Conservation (phyloP, 805 yeast species). For the Saccharomycopsis fermentans region DNA sequence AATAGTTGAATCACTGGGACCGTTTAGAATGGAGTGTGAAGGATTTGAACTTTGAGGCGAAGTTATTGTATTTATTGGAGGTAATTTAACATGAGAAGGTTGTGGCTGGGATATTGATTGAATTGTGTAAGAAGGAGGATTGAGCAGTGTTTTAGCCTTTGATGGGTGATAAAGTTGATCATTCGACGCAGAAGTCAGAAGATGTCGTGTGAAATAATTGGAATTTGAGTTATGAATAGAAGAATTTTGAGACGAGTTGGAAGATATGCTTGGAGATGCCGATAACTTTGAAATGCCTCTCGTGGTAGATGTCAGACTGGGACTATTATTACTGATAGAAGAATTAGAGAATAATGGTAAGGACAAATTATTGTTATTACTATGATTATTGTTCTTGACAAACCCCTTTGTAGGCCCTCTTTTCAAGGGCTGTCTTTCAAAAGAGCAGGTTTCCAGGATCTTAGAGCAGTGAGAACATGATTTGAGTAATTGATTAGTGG, state of each 20-base stretch:
- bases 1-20: neutral
- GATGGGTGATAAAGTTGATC: neutral
- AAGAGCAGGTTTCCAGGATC: slow-evolving; percentile 52
- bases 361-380: neutral
- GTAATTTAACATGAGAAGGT: slow-evolving; percentile 7
- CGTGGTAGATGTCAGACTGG: neutral
- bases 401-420: slow-evolving; percentile 76
- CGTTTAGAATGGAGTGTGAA: slow-evolving; percentile 5
- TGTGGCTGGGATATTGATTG: slow-evolving; percentile 11
- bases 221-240: neutral
- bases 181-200: neutral
- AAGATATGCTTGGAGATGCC: neutral
- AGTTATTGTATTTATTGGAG: slow-evolving; percentile 1
- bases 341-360: neutral
- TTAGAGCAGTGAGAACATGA: slow-evolving; percentile 55
- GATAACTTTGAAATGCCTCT: neutral
- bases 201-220: neutral
- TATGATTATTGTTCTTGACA: slow-evolving; percentile 24
- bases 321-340: neutral
- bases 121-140: neutral
- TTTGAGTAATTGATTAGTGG: slow-evolving; percentile 37
- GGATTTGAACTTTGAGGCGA: slow-evolving; percentile 16
- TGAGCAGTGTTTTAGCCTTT: neutral
- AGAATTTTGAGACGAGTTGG: neutral
- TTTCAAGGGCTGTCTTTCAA: slow-evolving; percentile 62